Evolutionary conservation across 441 rosid species (phyloP), one percentile per base, ranked within the genome.

Genomic region (Gossypium davidsonii): DNA sequence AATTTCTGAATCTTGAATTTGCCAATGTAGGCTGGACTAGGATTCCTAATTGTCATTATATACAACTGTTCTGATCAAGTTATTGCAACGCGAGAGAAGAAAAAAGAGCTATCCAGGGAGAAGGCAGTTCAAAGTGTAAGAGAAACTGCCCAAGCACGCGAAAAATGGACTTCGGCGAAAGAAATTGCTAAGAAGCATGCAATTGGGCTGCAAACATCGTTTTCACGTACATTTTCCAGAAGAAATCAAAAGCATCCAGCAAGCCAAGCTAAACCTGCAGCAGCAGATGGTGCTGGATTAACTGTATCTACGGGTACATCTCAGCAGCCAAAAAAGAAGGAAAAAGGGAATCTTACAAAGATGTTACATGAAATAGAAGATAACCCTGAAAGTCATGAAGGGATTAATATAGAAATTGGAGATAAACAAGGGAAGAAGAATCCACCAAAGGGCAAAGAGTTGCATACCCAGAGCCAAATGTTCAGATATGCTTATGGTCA

Each of bases 51-150:
- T 14, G 76, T 96, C 80, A 85, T 96, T 72, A 83, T 96, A 56
- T 90, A 93, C 74, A 93, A 94, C 86, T 96, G 96, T 83, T 93
- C 99, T 18, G 99, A 96, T 71, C 99, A 93, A 91, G 96, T 89
- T 67, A 87, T 96, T 26, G 83, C 92, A 1, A 93, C 98, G 3
- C 85, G 97, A 78, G 98, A 90, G 79, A 88, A 79, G 83, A 84
- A 91, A 73, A 87, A 85, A 55, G 98, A 97, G 44, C 75, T 89
- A 84, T 85, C 98, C 18, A 87, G 99, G 61, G 97, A 93, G 70
- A 85, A 87, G 77, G 94, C 95, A 72, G 92, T 87, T 55, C 91
- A 88, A 56, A 89, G 90, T 77, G 94, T 94, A 31, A 82, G 96
- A 37, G 98, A 96, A 55, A 77, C 87, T 0, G 87, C 86, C 5